A percentile compares a stretch with the other conserved stretches of the same genome.
phyloP scores from a whole-genome alignment of 306 rosid species.

The Comarum palustre region DNA sequence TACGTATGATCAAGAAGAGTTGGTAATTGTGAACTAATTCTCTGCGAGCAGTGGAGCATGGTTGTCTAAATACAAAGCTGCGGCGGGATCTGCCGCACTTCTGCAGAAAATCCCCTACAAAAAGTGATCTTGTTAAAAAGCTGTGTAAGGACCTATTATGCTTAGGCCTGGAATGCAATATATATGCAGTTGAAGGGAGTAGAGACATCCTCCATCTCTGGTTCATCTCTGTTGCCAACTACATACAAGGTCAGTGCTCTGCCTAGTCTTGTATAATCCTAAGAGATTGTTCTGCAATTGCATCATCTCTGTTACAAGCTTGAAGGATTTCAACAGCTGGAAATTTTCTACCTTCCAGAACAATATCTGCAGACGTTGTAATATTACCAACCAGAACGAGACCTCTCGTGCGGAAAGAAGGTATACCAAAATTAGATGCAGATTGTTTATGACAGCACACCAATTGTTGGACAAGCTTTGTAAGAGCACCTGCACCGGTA shows the following conservation, averaged over 20 bases:
- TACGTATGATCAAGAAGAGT: conserved; percentile 72
- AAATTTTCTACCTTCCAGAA: too few species aligned
- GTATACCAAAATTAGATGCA: neutral
- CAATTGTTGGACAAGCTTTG: too few species aligned
- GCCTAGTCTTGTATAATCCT: conserved; percentile 86
- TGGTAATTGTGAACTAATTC: conserved; percentile 70
- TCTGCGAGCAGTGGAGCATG: conserved; percentile 73
- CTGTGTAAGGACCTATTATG: neutral
- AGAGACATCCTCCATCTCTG: conserved; percentile 76
- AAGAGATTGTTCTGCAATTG: too few species aligned
- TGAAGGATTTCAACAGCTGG: too few species aligned
- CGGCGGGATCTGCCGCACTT: conserved; percentile 91
- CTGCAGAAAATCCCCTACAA: conserved; percentile 36
- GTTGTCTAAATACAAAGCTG: conserved; percentile 69
- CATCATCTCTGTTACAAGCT: too few species aligned
- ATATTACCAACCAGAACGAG: too few species aligned
- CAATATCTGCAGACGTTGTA: too few species aligned
- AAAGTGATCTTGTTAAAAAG: conserved; percentile 12
- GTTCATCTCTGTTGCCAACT: conserved; percentile 59
- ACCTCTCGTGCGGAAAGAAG: too few species aligned
- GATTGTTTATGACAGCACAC: too few species aligned
- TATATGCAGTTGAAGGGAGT: conserved; percentile 18
- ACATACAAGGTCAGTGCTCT: conserved; percentile 75
- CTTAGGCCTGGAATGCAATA: conserved; percentile 8
- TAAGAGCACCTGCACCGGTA: too few species aligned